phyloP scores from a whole-genome alignment of 257 asterid genomes.

The Henckelia pumila region DNA sequence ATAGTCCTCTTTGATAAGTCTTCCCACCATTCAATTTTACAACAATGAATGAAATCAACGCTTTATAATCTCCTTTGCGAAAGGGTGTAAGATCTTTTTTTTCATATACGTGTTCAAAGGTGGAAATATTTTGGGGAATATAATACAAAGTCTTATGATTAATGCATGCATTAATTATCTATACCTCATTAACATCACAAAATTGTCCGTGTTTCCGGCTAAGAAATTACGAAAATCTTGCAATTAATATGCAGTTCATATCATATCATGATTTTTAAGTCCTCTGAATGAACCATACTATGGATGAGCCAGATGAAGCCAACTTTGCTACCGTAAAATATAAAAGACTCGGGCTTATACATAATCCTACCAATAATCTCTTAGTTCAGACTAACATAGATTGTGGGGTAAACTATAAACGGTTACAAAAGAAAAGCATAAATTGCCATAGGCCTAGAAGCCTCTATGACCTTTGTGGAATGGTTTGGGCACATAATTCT shows the following conservation, averaged over 20 bases:
- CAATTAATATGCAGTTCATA: too few relatives aligned
- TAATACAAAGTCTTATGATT: neutral
- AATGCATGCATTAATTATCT: neutral
- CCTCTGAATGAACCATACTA: neutral
- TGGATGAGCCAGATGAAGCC: neutral
- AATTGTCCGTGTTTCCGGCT: neutral
- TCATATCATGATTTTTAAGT: neutral
- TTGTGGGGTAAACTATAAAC: neutral
- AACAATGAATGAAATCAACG: neutral
- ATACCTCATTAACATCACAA: too few relatives aligned
- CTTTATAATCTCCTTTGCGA: neutral
- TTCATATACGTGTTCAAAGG: neutral
- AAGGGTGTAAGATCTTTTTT: too few relatives aligned
- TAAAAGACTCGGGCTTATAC: neutral
- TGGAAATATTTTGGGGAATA: neutral
- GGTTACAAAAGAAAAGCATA: neutral
- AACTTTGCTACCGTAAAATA: neutral
- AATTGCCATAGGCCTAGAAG: neutral
- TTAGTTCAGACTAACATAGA: too few relatives aligned
- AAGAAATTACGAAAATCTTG: neutral
- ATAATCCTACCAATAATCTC: neutral
- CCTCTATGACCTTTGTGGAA: neutral
- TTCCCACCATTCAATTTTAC: neutral
- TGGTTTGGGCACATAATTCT: neutral
- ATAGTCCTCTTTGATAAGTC: neutral